phyloP scores from a whole-genome alignment of 1,139 yeast species.

The Geotrichum siamense region DNA sequence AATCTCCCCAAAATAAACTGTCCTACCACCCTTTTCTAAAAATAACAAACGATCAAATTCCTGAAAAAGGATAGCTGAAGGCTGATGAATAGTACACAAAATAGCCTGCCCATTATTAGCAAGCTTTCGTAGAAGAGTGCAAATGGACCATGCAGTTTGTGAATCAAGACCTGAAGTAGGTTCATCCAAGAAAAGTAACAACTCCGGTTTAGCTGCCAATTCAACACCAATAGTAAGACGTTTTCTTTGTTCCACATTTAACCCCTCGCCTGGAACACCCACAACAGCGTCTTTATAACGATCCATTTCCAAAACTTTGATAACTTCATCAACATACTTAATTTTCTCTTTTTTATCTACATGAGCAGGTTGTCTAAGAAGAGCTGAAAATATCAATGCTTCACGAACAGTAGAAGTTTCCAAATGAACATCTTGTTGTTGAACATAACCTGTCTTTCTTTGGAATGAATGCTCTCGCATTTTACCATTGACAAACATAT shows the following conservation, averaged over 20 bases:
- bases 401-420: slow-evolving; percentile 74
- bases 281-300: slow-evolving; percentile 73
- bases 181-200: slow-evolving; percentile 76
- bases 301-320: slow-evolving; percentile 63
- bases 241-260: slow-evolving; percentile 81
- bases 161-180: slow-evolving; percentile 92
- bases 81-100: slow-evolving; percentile 77
- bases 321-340: slow-evolving; percentile 63
- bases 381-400: slow-evolving; percentile 64
- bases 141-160: slow-evolving; percentile 84
- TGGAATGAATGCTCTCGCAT: slow-evolving; percentile 66
- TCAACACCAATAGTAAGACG: slow-evolving; percentile 82
- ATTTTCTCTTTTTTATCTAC: slow-evolving; percentile 54
- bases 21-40: slow-evolving; percentile 65
- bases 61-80: slow-evolving; percentile 68
- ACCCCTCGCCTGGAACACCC: slow-evolving; percentile 67
- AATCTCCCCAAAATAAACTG: slow-evolving; percentile 75
- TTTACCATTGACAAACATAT: slow-evolving; percentile 65
- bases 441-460: slow-evolving; percentile 76
- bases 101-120: slow-evolving; percentile 78
- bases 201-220: slow-evolving; percentile 77
- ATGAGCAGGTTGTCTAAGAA: slow-evolving; percentile 58
- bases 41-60: slow-evolving; percentile 71
- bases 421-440: slow-evolving; percentile 74
- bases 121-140: slow-evolving; percentile 64